These are phyloP conservation scores for Davidsoniella eucalypti DNA, from an alignment of 2,329 filamentous ascomycete genomes.

Conservation along the genomic window DNA sequence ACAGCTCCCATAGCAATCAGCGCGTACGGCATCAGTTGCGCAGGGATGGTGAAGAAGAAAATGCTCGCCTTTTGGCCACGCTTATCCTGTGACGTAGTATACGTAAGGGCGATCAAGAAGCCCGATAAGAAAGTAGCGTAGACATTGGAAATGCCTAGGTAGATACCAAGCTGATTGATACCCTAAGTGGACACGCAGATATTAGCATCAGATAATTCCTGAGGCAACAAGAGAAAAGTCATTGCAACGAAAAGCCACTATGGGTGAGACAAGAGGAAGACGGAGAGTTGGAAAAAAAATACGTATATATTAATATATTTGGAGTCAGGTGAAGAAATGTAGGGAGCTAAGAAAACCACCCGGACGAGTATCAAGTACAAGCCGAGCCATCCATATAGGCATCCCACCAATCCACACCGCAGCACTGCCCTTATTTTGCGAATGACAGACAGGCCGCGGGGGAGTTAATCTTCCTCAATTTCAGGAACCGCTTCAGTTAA, in stretches of 20 bases:
- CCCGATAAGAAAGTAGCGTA: slow-evolving; percentile 37
- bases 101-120: slow-evolving; percentile 62
- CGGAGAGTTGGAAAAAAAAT: not conserved
- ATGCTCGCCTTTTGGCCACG: slow-evolving; percentile 60
- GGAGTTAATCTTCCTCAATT: slow-evolving; percentile 68
- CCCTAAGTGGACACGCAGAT: slow-evolving; percentile 3
- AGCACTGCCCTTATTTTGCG: slow-evolving; percentile 46
- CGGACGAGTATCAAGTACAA: slow-evolving; percentile 39
- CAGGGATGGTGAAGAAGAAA: slow-evolving; percentile 68
- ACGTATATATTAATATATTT: not conserved
- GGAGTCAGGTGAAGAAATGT: slow-evolving; percentile 27
- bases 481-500: slow-evolving; percentile 72
- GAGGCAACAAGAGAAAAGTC: not conserved
- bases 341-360: slow-evolving; percentile 46
- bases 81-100: slow-evolving; percentile 77
- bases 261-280: not conserved
- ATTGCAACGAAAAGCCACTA: not conserved
- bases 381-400: slow-evolving; percentile 53
- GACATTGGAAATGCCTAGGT: slow-evolving; percentile 6
- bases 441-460: slow-evolving; percentile 44
- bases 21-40: slow-evolving; percentile 64
- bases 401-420: slow-evolving; percentile 64
- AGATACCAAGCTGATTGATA: slow-evolving; percentile 10
- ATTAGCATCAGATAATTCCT: not conserved
- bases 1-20: slow-evolving; percentile 63